Conservation (phyloP, 352 stramenopile genomes). For the Pythium utonaiense region DNA sequence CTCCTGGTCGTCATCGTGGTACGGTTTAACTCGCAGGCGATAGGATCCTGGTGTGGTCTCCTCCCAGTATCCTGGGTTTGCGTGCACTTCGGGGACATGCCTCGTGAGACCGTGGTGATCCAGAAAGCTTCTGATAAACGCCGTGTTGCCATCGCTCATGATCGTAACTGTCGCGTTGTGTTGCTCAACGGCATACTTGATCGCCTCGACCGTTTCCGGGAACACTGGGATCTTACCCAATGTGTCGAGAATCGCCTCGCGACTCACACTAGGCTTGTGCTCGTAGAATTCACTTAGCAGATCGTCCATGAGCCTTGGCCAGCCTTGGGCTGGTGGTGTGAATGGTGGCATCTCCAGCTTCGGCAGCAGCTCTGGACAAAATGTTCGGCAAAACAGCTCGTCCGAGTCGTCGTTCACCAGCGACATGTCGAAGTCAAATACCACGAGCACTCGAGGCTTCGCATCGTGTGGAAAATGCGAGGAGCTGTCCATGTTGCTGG, state of each 20-base stretch:
- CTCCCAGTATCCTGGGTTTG: constrained; percentile 13
- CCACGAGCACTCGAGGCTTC: constrained; percentile 28
- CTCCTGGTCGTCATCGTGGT: constrained; percentile 24
- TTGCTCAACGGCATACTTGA: constrained; percentile 30
- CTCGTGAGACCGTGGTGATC: constrained; percentile 23
- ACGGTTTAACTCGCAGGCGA: constrained; percentile 33
- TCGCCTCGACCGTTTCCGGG: constrained; percentile 39
- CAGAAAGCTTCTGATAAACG: constrained; percentile 48
- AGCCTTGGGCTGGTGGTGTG: constrained; percentile 14
- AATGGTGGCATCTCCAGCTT: constrained; percentile 18
- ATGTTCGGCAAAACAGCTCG: constrained; percentile 26
- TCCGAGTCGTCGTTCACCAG: constrained; percentile 50
- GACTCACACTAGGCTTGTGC: constrained; percentile 23
- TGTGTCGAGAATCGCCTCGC: constrained; percentile 23
- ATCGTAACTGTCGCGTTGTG: constrained; percentile 35
- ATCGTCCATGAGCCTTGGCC: constrained; percentile 31
- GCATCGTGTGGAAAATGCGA: background rate
- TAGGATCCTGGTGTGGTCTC: constrained; percentile 5
- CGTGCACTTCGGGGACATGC: constrained; percentile 23
- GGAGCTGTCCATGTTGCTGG: background rate
- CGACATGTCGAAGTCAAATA: constrained; percentile 52
- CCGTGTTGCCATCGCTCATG: constrained; percentile 47
- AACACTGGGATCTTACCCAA: constrained; percentile 33
- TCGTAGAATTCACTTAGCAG: constrained; percentile 26
- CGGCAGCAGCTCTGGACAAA: constrained; percentile 29